A percentile compares a stretch with the other conserved stretches of the same genome.
Evolutionary conservation across 176 grass and related monocot genomes (phyloP).

Genomic region (Aegilops umbellulata): DNA sequence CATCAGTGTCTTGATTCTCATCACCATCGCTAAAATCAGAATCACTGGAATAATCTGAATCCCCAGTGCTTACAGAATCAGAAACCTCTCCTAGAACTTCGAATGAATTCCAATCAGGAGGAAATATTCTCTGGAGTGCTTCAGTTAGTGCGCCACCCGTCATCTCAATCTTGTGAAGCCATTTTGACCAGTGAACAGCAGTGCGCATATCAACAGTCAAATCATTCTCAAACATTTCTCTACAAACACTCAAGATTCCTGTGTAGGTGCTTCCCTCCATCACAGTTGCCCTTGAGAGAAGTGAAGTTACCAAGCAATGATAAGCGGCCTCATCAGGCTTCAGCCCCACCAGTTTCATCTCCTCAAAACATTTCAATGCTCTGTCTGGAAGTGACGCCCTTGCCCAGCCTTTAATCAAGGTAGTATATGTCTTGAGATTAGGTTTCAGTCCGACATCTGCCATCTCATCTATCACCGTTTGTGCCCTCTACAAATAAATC

Average conservation of each 20-base stretch:
- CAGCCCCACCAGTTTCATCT: constrained; percentile 69
- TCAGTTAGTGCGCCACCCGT: constrained; percentile 87
- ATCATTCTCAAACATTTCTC: constrained; percentile 87
- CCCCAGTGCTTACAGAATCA: constrained; percentile 22
- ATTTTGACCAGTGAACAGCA: constrained; percentile 91
- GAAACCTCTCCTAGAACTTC: constrained; percentile 39
- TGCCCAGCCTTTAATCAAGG: constrained; percentile 94
- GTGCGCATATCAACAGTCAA: constrained; percentile 79
- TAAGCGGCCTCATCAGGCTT: constrained; percentile 79
- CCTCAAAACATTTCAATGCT: constrained; percentile 78
- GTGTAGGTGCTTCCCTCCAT: constrained; percentile 67
- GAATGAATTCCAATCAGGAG: constrained; percentile 87
- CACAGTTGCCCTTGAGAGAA: constrained; percentile 73
- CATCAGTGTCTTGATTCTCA: constrained; percentile 30
- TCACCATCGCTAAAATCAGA: constrained; percentile 45
- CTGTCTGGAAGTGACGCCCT: constrained; percentile 76
- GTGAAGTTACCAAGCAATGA: constrained; percentile 91
- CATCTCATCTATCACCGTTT: constrained; percentile 85
- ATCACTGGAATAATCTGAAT: constrained; percentile 48
- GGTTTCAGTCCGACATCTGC: constrained; percentile 64
- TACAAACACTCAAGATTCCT: constrained; percentile 78
- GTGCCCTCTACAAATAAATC: constrained; percentile 62
- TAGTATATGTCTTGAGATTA: constrained; percentile 97
- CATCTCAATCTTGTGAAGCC: constrained; percentile 81
- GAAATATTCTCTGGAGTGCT: constrained; percentile 87